Evolutionary conservation across 202 grass and related monocot genomes (phyloP).

Genomic region (Dendrocalamus latiflorus): DNA sequence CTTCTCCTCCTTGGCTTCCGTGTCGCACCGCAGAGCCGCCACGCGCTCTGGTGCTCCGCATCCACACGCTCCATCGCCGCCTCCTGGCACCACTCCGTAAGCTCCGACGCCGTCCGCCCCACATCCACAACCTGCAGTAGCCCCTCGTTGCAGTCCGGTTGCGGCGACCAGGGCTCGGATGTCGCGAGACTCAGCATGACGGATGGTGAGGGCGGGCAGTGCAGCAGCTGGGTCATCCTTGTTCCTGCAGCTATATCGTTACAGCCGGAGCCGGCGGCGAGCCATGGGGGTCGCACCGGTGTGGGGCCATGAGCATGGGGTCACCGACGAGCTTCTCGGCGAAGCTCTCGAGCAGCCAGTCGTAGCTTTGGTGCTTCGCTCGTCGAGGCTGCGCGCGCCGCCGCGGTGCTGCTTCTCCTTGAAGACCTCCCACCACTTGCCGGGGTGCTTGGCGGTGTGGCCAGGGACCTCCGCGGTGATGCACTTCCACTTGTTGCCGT

Average conservation of each 20-base stretch:
- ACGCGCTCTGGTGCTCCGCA: too few relatives aligned
- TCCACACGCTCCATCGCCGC: slow-evolving; percentile 41
- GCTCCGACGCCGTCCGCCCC: slow-evolving; percentile 32
- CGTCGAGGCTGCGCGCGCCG: slow-evolving; percentile 25
- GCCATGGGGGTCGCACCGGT: too few relatives aligned
- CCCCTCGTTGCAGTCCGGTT: background rate
- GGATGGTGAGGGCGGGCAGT: slow-evolving; percentile 42
- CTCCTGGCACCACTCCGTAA: slow-evolving; percentile 53
- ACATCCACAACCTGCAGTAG: background rate
- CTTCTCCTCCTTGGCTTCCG: too few relatives aligned
- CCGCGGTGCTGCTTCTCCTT: too few relatives aligned
- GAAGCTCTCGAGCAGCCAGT: slow-evolving; percentile 83
- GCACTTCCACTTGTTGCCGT: slow-evolving; percentile 98
- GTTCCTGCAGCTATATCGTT: background rate
- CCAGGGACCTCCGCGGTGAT: slow-evolving; percentile 86
- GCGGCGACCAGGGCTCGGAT: slow-evolving; percentile 17
- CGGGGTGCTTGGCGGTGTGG: slow-evolving; percentile 62
- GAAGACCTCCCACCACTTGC: slow-evolving; percentile 99
- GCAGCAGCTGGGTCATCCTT: background rate
- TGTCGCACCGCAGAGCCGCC: too few relatives aligned
- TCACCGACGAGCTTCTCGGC: slow-evolving; percentile 81
- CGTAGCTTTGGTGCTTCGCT: slow-evolving; percentile 40
- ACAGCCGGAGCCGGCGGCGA: too few relatives aligned
- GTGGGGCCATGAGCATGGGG: slow-evolving; percentile 69
- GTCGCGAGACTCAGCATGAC: slow-evolving; percentile 84